Conservation (phyloP, 169 alveolate genomes). For the Eimeria tenella region DNA sequence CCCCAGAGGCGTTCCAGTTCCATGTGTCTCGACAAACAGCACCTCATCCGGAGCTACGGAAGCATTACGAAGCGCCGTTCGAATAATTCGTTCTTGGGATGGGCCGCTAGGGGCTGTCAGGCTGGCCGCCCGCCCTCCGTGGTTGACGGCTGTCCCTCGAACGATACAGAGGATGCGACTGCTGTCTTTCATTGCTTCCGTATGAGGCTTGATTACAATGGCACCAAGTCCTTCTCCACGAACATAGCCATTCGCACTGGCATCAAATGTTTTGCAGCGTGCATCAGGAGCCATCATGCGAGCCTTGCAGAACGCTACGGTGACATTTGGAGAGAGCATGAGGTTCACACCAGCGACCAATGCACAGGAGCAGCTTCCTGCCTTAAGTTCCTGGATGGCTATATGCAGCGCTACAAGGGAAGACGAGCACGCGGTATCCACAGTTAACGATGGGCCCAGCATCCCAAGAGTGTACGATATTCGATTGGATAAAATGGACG, state of each 20-base stretch:
- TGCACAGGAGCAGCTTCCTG: constrained; percentile 86
- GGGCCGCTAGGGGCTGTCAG: constrained; percentile 89
- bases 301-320: constrained; percentile 89
- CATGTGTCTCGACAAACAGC: constrained; percentile 86
- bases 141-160: constrained; percentile 86
- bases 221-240: constrained; percentile 89
- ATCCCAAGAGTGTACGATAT: constrained; percentile 88
- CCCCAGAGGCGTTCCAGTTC: constrained; percentile 88
- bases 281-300: constrained; percentile 87
- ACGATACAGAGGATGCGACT: constrained; percentile 81
- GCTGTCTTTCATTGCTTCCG: constrained; percentile 79
- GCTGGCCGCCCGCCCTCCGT: constrained; percentile 87
- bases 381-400: constrained; percentile 83
- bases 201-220: constrained; percentile 79
- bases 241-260: constrained; percentile 87
- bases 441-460: constrained; percentile 87
- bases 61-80: constrained; percentile 84
- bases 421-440: constrained; percentile 91
- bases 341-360: constrained; percentile 88
- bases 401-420: constrained; percentile 88
- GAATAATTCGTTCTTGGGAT: constrained; percentile 86
- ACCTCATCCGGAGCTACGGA: constrained; percentile 80
- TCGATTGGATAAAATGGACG: constrained; percentile 87
- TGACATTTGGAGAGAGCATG: constrained; percentile 87
- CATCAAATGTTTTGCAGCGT: constrained; percentile 88